Evolutionary conservation across 345 rosid species (phyloP).

Genomic region (Eucalyptus sideroxylon): DNA sequence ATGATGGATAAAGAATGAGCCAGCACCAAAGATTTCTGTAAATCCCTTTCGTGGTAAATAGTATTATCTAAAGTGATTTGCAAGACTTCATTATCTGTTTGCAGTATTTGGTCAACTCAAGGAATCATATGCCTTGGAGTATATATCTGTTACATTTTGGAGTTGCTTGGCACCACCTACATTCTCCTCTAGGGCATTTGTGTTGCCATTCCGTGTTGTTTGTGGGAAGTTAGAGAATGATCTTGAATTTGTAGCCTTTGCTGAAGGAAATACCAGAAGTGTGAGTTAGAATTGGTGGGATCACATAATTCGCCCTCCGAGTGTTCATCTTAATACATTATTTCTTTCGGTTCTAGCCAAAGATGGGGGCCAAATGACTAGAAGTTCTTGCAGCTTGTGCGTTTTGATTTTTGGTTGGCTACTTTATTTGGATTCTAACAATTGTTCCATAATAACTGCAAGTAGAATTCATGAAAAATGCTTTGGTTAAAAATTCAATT

Average conservation of each 20-base stretch:
- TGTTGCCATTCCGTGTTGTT: background rate
- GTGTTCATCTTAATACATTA: background rate
- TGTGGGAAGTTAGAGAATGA: background rate
- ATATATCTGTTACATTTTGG: too few relatives aligned
- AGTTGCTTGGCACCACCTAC: too few relatives aligned
- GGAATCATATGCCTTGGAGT: too few relatives aligned
- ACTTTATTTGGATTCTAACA: background rate
- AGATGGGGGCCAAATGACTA: background rate
- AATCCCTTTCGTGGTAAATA: background rate
- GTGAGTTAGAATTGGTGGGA: background rate
- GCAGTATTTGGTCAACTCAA: background rate
- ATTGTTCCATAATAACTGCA: background rate
- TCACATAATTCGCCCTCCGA: background rate
- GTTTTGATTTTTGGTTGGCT: background rate
- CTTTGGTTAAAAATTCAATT: too few relatives aligned
- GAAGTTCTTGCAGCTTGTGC: background rate
- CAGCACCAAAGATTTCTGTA: background rate
- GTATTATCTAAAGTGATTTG: background rate
- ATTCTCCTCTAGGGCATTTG: background rate
- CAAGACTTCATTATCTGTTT: background rate
- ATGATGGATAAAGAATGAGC: background rate
- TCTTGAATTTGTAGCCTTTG: background rate
- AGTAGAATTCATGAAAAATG: background rate
- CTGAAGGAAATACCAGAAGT: background rate
- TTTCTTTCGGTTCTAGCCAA: background rate